Evolutionary conservation across 768 basidiomycete genomes (phyloP).

Genomic region (Psilocybe cyanescens): DNA sequence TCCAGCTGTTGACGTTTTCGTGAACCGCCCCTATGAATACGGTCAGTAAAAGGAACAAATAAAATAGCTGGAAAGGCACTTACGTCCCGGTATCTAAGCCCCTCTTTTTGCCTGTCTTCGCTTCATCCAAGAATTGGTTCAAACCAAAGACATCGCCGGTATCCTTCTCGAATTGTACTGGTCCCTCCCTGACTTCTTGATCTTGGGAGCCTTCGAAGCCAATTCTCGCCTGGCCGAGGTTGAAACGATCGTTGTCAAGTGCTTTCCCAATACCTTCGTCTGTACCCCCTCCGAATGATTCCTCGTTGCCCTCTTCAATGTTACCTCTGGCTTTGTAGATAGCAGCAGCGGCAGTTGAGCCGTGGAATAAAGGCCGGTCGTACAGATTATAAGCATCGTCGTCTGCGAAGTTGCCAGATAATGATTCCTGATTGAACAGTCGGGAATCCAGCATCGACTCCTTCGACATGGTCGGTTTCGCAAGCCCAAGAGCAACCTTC

Average conservation of each 20-base stretch:
- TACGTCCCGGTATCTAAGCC: slow-evolving; percentile 79
- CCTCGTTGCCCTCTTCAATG: slow-evolving; percentile 83
- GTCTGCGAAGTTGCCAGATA: slow-evolving; percentile 81
- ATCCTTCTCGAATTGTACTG: slow-evolving; percentile 99
- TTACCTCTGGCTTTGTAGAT: slow-evolving; percentile 97
- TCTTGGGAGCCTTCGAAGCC: slow-evolving; percentile 93
- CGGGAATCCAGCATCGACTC: slow-evolving; percentile 98
- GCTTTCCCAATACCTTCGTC: slow-evolving; percentile 93
- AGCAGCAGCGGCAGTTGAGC: slow-evolving; percentile 51
- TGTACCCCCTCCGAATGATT: slow-evolving; percentile 92
- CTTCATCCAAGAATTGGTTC: slow-evolving; percentile 96
- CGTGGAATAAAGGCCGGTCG: slow-evolving; percentile 43
- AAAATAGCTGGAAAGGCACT: slow-evolving; percentile 26
- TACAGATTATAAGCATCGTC: slow-evolving; percentile 96
- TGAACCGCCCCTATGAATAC: slow-evolving; percentile 48
- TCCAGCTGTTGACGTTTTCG: slow-evolving; percentile 75
- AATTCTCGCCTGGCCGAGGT: slow-evolving; percentile 78
- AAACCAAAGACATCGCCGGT: slow-evolving; percentile 96
- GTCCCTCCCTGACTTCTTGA: slow-evolving; percentile 87
- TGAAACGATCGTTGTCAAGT: slow-evolving; percentile 92
- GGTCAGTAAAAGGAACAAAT: neutral
- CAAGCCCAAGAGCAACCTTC: slow-evolving; percentile 96
- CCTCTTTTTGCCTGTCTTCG: slow-evolving; percentile 92
- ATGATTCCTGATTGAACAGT: slow-evolving; percentile 94
- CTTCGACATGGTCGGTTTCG: slow-evolving; percentile 95